These are phyloP conservation scores for Litsea cubeba DNA, from an alignment of 164 flowering plant genomes.

Conservation along the genomic window DNA sequence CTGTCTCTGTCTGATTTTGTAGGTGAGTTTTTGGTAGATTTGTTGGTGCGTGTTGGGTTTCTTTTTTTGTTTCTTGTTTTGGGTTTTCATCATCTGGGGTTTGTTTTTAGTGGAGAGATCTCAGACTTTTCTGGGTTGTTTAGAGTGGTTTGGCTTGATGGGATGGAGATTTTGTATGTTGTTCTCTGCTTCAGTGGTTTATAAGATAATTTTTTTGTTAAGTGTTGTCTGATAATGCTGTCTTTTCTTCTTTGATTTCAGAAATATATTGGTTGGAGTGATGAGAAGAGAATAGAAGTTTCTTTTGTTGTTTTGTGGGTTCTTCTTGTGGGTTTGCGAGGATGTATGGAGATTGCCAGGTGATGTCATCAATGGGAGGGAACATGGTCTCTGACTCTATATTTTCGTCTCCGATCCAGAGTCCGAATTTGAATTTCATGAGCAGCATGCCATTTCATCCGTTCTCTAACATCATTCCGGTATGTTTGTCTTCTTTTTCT, in stretches of 20 bases:
- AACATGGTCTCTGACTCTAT: constrained; percentile 41
- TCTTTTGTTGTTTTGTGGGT: background rate
- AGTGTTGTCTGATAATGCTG: background rate
- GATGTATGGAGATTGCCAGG: constrained; percentile 92
- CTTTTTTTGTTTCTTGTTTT: background rate
- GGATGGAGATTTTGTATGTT: background rate
- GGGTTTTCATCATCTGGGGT: background rate
- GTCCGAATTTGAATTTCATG: constrained; percentile 81
- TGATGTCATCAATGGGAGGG: constrained; percentile 63
- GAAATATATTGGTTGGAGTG: background rate
- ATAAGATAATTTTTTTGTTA: background rate
- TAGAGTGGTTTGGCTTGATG: background rate
- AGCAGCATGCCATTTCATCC: constrained; percentile 43
- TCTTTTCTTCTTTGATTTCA: background rate
- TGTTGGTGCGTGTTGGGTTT: background rate
- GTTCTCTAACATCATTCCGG: constrained; percentile 49
- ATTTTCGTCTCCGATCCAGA: constrained; percentile 55
- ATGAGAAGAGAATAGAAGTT: constrained; percentile 1
- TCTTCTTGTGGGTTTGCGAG: constrained; percentile 12
- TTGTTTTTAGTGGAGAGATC: background rate
- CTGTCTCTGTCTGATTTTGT: background rate
- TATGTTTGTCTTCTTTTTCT: constrained; percentile 19
- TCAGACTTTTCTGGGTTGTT: background rate
- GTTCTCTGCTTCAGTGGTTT: background rate
- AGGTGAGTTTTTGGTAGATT: background rate